Percentiles rank a stretch among this genome's conserved stretches.
These are phyloP conservation scores for Sporothrix brasiliensis DNA, from an alignment of 2,329 filamentous ascomycete genomes.

Conservation along the genomic window DNA sequence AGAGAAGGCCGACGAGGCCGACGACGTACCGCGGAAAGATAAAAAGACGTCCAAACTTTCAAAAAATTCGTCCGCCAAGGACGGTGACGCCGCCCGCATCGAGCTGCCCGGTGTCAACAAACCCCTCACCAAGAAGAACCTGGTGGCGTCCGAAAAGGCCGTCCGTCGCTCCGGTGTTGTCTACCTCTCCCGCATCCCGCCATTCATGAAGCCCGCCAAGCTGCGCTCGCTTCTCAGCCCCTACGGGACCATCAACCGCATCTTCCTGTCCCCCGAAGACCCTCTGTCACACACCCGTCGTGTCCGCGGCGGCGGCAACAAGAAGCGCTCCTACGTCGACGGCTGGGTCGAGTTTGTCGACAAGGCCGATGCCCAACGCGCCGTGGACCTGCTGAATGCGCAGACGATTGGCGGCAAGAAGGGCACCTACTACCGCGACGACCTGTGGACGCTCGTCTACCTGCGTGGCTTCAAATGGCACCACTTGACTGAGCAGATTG, in stretches of 20 bases:
- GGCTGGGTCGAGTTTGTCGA: conserved; percentile 83
- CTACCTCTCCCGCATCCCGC: conserved; percentile 81
- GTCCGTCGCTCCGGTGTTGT: conserved; percentile 76
- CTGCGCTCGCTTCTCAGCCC: conserved; percentile 73
- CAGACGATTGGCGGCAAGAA: conserved; percentile 82
- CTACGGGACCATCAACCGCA: conserved; percentile 74
- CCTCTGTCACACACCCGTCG: conserved; percentile 66
- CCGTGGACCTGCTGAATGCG: conserved; percentile 74
- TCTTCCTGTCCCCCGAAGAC: conserved; percentile 79
- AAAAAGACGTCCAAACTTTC: conserved; percentile 9
- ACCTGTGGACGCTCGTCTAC: conserved; percentile 84
- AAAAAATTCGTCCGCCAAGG: not conserved
- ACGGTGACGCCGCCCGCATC: not conserved
- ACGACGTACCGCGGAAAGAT: conserved; percentile 31
- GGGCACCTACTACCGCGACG: conserved; percentile 78
- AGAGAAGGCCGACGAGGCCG: conserved; percentile 34
- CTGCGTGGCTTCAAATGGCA: conserved; percentile 84
- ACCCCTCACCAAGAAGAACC: conserved; percentile 66
- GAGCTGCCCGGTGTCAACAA: conserved; percentile 54
- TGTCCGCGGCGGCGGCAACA: conserved; percentile 75
- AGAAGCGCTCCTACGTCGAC: conserved; percentile 78
- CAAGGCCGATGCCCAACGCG: conserved; percentile 77
- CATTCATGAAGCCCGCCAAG: conserved; percentile 84
- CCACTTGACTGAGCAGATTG: conserved; percentile 73
- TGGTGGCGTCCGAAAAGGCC: conserved; percentile 65